Percentiles rank a stretch among this genome's conserved stretches.
Evolutionary conservation across 2,329 filamentous ascomycete species (phyloP).

Genomic region (Cladophialophora yegresii): DNA sequence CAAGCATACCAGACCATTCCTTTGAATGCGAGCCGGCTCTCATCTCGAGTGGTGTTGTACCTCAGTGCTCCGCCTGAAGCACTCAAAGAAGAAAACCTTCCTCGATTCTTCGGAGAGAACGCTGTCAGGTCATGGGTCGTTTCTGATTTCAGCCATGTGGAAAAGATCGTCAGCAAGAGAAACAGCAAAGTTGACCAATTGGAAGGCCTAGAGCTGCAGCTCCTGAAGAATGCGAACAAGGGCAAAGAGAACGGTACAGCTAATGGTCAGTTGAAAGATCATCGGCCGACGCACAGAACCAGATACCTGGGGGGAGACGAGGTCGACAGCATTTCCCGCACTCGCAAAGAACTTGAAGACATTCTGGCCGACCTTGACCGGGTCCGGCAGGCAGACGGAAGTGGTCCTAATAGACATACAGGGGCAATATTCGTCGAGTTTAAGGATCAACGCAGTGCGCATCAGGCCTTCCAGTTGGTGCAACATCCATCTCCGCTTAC

Average conservation of each 20-base stretch:
- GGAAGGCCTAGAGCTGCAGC: conserved; percentile 83
- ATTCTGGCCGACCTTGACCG: conserved; percentile 70
- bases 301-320: conserved; percentile 65
- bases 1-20: conserved; percentile 89
- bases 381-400: conserved; percentile 35
- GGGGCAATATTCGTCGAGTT: conserved; percentile 92
- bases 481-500: conserved; percentile 59
- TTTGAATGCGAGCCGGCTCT: conserved; percentile 77
- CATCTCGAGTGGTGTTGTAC: conserved; percentile 84
- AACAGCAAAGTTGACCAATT: conserved; percentile 75
- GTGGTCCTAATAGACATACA: conserved; percentile 11
- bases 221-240: conserved; percentile 73
- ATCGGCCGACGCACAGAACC: conserved; percentile 69
- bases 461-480: conserved; percentile 72
- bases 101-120: conserved; percentile 74
- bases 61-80: conserved; percentile 78
- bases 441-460: conserved; percentile 74
- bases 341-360: conserved; percentile 69
- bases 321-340: conserved; percentile 58
- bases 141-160: conserved; percentile 73
- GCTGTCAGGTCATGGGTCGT: conserved; percentile 80
- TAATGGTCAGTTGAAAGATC: not conserved
- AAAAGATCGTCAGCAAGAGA: conserved; percentile 76
- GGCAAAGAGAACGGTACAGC: conserved; percentile 4
- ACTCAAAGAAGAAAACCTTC: conserved; percentile 70